Conservation (phyloP, 1,284 basidiomycete genomes). For the Amylostereum areolatum region DNA sequence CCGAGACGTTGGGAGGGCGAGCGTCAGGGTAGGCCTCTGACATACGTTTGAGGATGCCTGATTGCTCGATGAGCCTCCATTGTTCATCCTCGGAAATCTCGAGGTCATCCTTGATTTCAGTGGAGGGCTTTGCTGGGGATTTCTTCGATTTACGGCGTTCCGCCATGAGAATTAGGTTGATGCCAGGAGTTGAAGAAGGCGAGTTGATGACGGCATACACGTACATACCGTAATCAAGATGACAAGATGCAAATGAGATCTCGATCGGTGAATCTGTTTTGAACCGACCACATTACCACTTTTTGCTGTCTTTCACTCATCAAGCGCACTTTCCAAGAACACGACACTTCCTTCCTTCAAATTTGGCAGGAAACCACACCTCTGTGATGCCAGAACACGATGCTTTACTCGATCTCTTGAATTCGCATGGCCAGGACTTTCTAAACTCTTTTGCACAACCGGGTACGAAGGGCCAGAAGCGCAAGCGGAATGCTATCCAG, state of each 20-base stretch:
- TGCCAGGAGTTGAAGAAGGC: neutral
- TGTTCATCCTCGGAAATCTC: constrained; percentile 70
- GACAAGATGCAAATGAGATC: too few relatives aligned
- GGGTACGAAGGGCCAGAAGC: constrained; percentile 4
- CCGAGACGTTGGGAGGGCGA: neutral
- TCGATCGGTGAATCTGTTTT: too few relatives aligned
- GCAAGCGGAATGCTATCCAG: neutral
- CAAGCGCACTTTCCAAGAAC: too few relatives aligned
- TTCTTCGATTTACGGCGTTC: neutral
- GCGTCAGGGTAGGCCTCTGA: constrained; percentile 9
- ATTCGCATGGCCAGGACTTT: constrained; percentile 62
- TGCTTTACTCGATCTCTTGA: constrained; percentile 46
- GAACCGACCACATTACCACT: too few relatives aligned
- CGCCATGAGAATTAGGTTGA: neutral
- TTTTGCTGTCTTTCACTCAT: too few relatives aligned
- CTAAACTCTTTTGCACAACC: constrained; percentile 44
- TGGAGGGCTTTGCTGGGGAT: neutral
- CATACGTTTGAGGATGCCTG: constrained; percentile 53
- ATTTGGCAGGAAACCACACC: too few relatives aligned
- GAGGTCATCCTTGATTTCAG: constrained; percentile 6
- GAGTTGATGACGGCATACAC: neutral
- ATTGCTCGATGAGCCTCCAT: constrained; percentile 66
- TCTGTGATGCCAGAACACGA: constrained; percentile 18
- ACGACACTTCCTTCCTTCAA: too few relatives aligned
- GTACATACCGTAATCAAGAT: too few relatives aligned